Base-by-base conservation (phyloP, 768 basidiomycete species). In the Cystobasidiopsis lactophilus region DNA sequence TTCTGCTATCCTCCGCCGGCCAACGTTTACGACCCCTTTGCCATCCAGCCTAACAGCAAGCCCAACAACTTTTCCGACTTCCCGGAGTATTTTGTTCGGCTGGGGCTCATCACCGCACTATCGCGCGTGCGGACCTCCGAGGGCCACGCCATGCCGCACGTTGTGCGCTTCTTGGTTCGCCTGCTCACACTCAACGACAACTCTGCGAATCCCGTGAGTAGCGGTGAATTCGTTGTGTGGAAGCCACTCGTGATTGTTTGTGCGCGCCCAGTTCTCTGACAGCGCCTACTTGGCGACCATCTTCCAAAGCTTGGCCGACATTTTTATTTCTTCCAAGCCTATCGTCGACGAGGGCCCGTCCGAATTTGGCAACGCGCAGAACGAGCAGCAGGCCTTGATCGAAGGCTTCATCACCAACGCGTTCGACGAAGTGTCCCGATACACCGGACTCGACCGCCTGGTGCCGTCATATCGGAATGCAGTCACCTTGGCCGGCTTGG, bases 171-270 rank as follows among this genome's bases (percentile, higher is more conserved):
- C 62, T 71, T 96, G 29, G 79, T 91, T 56, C 88, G 93, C 64
- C 80, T 89, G 57, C 71, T 96, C n/a, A 77, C 80, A 11, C 85
- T 85, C 65, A 95, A 95, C 64, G 91, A 95, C 66, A 96, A 95
- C 65, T 85, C 86, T 2, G 74, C 77, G 19, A 93, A 91, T 64
- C 72, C 75, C 39, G 88, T 91, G 58, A 63, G 84, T 67, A 23
- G 33, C 46, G n/a, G n/a, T n/a, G n/a, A n/a, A n/a, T n/a, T 21
- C 61, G 3, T 43, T 21, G 14, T 29, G 24, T n/a, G n/a, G n/a
- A n/a, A n/a, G n/a, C n/a, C n/a, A n/a, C n/a, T n/a, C n/a, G n/a
- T n/a, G n/a, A n/a, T n/a, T n/a, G n/a, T n/a, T n/a, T n/a, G 16
- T n/a, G 7, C 29, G 5, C n/a, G 9, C 26, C 9, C 58, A 91